Conservation (phyloP, 441 rosid species). For the Metrosideros polymorpha region DNA sequence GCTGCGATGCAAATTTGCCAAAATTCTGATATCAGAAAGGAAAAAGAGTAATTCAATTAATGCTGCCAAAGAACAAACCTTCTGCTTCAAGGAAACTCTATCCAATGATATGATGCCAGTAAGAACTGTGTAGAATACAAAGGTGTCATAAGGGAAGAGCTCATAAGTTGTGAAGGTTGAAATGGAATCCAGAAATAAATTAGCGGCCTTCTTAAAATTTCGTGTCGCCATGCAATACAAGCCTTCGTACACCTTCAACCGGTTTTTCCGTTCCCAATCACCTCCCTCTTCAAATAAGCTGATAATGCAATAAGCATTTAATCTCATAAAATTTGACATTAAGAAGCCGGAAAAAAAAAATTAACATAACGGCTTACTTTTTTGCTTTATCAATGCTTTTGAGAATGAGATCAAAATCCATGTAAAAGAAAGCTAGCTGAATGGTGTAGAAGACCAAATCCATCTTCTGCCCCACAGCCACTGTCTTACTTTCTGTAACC, state of each 20-base stretch:
- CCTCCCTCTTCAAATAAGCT: constrained; percentile 99
- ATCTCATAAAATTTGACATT: not conserved
- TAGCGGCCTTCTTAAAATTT: constrained; percentile 83
- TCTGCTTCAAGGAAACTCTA: constrained; percentile 93
- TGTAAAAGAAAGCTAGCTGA: constrained; percentile 85
- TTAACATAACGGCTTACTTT: constrained; percentile 11
- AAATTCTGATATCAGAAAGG: not conserved
- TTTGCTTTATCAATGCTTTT: constrained; percentile 97
- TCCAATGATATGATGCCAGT: constrained; percentile 94
- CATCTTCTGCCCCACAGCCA: constrained; percentile 98
- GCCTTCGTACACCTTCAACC: constrained; percentile 97
- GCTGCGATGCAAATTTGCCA: not conserved
- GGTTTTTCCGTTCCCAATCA: constrained; percentile 99
- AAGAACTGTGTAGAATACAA: constrained; percentile 91
- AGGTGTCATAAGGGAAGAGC: constrained; percentile 88
- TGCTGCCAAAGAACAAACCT: constrained; percentile 33
- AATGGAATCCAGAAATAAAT: constrained; percentile 86
- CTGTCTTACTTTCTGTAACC: constrained; percentile 91
- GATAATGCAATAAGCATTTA: constrained; percentile 3
- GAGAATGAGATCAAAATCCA: constrained; percentile 92
- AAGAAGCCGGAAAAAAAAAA: not conserved
- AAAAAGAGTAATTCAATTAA: not conserved
- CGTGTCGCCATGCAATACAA: constrained; percentile 89
- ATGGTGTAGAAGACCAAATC: constrained; percentile 85
- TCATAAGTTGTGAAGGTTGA: constrained; percentile 99